Conservation (phyloP, 352 stramenopile species). For the Pelagophyceae sp. region DNA sequence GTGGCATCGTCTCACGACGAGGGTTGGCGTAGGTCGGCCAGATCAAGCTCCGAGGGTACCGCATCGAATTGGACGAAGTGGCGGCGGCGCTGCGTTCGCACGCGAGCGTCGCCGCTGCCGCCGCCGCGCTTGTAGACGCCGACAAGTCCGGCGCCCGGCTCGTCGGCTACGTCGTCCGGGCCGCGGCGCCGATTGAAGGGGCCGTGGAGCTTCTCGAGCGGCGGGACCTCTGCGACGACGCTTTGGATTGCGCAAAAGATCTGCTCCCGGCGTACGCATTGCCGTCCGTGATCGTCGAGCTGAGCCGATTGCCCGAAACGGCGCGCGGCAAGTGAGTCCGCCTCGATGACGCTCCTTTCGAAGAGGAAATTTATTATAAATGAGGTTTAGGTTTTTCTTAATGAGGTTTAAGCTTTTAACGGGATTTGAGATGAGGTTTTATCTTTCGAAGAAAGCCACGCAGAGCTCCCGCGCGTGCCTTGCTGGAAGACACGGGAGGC, state of each 20-base stretch:
- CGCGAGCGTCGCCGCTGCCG: constrained; percentile 62
- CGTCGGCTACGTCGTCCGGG: constrained; percentile 56
- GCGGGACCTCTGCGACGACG: too few relatives aligned
- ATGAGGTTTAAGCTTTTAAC: too few relatives aligned
- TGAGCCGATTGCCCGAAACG: constrained; percentile 25
- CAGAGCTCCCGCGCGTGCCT: too few relatives aligned
- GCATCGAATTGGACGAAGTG: constrained; percentile 77
- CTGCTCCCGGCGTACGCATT: constrained; percentile 33
- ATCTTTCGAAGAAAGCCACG: too few relatives aligned
- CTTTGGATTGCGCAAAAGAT: constrained; percentile 33
- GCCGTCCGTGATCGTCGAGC: constrained; percentile 27
- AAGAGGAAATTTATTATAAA: too few relatives aligned
- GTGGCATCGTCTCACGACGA: too few relatives aligned
- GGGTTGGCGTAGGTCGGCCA: too few relatives aligned
- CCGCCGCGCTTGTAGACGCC: constrained; percentile 79
- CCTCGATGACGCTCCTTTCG: not conserved
- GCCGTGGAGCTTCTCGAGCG: not conserved
- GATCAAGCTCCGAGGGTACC: constrained; percentile 90
- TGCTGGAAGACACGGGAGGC: too few relatives aligned
- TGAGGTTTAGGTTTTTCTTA: too few relatives aligned
- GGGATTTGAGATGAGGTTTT: too few relatives aligned
- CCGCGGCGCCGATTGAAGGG: not conserved
- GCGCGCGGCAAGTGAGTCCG: constrained; percentile 31
- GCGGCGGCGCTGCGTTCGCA: constrained; percentile 75
- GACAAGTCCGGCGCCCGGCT: constrained; percentile 61